Evolutionary conservation across 306 rosid species (phyloP).

Genomic region (Adenanthera pavonina): DNA sequence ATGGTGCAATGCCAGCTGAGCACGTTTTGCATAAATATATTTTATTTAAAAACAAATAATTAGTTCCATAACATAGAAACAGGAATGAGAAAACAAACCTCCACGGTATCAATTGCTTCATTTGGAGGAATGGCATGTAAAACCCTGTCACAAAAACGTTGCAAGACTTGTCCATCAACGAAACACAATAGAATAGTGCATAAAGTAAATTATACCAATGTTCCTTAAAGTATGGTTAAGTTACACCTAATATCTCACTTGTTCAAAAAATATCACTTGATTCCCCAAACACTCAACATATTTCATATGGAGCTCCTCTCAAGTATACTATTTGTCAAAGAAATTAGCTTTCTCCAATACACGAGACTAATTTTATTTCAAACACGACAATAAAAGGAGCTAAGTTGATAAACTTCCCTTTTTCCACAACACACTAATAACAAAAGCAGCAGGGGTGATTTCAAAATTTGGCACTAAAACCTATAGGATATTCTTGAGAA

Average conservation of each 20-base stretch:
- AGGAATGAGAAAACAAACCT: slow-evolving; percentile 60
- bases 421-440: background rate
- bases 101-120: slow-evolving; percentile 95
- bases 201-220: background rate
- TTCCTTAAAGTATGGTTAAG: background rate
- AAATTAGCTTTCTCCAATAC: no score
- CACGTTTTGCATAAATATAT: slow-evolving; percentile 7
- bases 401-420: background rate
- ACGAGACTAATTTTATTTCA: no score
- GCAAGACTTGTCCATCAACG: slow-evolving; percentile 21
- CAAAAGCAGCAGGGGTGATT: background rate
- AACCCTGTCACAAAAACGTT: slow-evolving; percentile 62
- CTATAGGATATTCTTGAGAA: background rate
- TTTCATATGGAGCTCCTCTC: no score
- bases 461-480: background rate
- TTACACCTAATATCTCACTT: background rate
- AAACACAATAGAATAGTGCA: slow-evolving; percentile 8
- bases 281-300: no score
- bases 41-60: slow-evolving; percentile 19
- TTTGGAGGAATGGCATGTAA: slow-evolving; percentile 89
- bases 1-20: slow-evolving; percentile 8
- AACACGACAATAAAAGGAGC: no score
- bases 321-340: no score
- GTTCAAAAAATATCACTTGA: no score
- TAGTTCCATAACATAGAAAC: slow-evolving; percentile 2